Conservation (phyloP, 345 rosid genomes). For the Pistacia atlantica region DNA sequence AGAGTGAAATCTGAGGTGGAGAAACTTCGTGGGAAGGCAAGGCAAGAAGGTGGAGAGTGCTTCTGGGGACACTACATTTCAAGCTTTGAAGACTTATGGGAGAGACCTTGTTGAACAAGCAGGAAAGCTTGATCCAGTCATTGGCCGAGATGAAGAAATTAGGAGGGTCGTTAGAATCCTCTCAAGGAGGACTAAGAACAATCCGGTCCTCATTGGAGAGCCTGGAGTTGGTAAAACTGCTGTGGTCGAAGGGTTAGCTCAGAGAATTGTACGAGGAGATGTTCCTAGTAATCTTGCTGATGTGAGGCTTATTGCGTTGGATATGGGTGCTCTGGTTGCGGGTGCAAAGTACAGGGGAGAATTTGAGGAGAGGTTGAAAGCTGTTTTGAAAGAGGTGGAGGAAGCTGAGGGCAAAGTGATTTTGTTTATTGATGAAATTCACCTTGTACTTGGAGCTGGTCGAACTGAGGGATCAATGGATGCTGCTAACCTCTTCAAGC, state of each 20-base stretch:
- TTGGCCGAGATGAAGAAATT: conserved; percentile 91
- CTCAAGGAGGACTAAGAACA: conserved; percentile 89
- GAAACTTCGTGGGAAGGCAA: conserved; percentile 85
- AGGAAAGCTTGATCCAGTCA: conserved; percentile 92
- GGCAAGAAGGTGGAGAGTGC: conserved; percentile 93
- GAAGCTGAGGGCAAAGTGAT: conserved; percentile 95
- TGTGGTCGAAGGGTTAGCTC: conserved; percentile 93
- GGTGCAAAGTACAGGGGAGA: conserved; percentile 92
- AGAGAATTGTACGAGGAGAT: conserved; percentile 84
- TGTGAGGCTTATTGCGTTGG: conserved; percentile 83
- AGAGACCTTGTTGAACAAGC: conserved; percentile 92
- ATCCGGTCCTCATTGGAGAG: conserved; percentile 92
- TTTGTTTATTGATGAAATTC: conserved; percentile 91
- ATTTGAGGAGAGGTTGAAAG: conserved; percentile 80
- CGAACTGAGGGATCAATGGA: conserved; percentile 93
- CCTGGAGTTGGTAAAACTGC: conserved; percentile 98
- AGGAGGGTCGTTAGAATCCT: conserved; percentile 81
- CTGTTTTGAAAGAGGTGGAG: conserved; percentile 91
- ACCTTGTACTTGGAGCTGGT: conserved; percentile 97
- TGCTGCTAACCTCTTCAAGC: conserved; percentile 94
- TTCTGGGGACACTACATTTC: conserved; percentile 70
- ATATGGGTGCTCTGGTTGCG: conserved; percentile 88
- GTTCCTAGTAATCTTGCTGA: conserved; percentile 84
- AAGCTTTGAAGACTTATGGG: conserved; percentile 89
- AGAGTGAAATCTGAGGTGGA: conserved; percentile 74